Percentiles rank a stretch among this genome's conserved stretches.
Conservation (phyloP, 139 green algal species). For the Haematococcus lacustris region DNA sequence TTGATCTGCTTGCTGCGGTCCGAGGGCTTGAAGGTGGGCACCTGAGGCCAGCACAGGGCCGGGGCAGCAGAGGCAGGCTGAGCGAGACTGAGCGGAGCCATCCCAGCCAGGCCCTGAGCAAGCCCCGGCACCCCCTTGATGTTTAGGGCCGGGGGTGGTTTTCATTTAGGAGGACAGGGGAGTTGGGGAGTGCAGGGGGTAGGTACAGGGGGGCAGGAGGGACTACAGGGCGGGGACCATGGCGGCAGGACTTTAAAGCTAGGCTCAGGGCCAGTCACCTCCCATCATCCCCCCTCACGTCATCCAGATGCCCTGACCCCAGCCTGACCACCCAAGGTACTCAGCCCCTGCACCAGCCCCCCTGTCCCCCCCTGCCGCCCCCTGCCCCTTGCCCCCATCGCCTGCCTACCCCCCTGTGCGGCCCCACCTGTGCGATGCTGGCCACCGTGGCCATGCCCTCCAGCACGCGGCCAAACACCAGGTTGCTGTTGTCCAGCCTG, state of each 20-base stretch:
- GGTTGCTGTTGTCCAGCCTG: slow-evolving; percentile 59
- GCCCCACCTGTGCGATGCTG: slow-evolving; percentile 14
- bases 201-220: background rate
- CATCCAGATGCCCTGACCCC: no score
- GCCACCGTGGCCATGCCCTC: slow-evolving; percentile 43
- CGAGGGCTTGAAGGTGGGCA: slow-evolving; percentile 50
- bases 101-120: background rate
- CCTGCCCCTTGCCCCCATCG: background rate
- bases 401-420: no score
- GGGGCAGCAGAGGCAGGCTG: slow-evolving; percentile 1
- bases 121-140: background rate
- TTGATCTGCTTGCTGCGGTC: slow-evolving; percentile 36
- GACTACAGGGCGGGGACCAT: background rate
- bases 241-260: no score
- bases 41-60: slow-evolving; percentile 9
- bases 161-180: background rate
- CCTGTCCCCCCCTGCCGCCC: background rate
- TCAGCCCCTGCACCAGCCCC: background rate
- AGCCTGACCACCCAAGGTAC: no score
- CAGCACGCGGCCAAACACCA: slow-evolving; percentile 67
- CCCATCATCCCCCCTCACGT: no score
- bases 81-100: background rate
- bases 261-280: no score
- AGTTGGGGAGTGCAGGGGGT: background rate
- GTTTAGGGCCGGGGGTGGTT: background rate